phyloP scores from a whole-genome alignment of 805 yeast species.

The Ogataea saltuana region DNA sequence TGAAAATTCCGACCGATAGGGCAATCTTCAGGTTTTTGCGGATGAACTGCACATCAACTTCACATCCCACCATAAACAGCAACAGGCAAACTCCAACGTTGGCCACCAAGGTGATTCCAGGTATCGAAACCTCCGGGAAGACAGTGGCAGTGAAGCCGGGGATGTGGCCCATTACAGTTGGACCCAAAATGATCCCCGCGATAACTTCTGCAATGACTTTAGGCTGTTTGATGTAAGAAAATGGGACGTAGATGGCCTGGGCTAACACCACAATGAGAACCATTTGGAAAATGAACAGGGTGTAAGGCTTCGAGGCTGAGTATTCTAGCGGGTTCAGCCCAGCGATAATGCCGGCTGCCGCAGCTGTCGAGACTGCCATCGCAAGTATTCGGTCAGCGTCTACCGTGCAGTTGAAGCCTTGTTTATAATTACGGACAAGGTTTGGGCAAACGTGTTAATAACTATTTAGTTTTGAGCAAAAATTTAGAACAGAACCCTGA shows the following conservation, averaged over 20 bases:
- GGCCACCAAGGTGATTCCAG: constrained; percentile 66
- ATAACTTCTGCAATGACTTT: constrained; percentile 81
- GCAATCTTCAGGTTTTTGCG: constrained; percentile 62
- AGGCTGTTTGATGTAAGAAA: constrained; percentile 68
- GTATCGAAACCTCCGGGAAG: constrained; percentile 63
- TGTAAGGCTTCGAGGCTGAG: constrained; percentile 57
- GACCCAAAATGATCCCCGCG: constrained; percentile 74
- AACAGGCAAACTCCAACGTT: constrained; percentile 74
- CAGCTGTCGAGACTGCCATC: constrained; percentile 12
- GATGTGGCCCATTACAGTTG: constrained; percentile 70
- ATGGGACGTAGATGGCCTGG: constrained; percentile 59
- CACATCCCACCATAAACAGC: constrained; percentile 75
- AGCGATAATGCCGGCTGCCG: constrained; percentile 63
- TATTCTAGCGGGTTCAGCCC: constrained; percentile 71
- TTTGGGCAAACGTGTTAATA: too few relatives aligned
- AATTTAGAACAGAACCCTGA: too few relatives aligned
- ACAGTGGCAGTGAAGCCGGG: constrained; percentile 65
- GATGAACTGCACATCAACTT: constrained; percentile 70
- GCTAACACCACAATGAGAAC: constrained; percentile 60
- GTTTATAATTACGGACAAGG: too few relatives aligned
- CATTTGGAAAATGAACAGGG: constrained; percentile 70
- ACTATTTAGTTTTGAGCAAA: too few relatives aligned
- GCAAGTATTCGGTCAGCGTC: background rate
- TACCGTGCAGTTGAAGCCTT: background rate
- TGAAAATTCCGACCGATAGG: constrained; percentile 63